Base-by-base conservation (phyloP, 179 eudicot genomes). In the Spergularia azorica region DNA sequence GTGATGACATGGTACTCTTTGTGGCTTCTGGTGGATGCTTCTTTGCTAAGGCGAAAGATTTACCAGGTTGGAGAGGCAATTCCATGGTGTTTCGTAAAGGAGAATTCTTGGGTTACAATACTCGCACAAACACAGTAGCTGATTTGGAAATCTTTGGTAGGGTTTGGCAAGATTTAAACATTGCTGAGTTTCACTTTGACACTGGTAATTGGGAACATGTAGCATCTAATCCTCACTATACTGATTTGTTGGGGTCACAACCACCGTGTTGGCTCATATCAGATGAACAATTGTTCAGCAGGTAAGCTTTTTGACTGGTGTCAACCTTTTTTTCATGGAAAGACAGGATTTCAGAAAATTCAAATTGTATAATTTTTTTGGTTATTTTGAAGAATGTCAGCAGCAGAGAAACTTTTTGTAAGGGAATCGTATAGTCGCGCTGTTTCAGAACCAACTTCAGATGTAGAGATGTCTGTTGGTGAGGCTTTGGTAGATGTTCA, bases 11-110 rank as follows among this genome's bases (percentile, higher is more conserved):
- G 55, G 64, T 82, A 21, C n/a, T 82, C n/a, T 48, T 82, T 56
- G 73, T 70, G 46, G 71, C 73, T 59, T n/a, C 0, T 15, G 70
- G 17, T 51, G 43, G 59, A 4, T 82, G 79, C 38, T 78, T 63
- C 71, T 63, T 75, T 18, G 79, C 60, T 7, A 52, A 67, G 5
- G 8, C 65, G 32, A 65, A 62, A 52, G 79, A 68, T 16, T 67
- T 77, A 51, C 78, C 77, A 21, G 59, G 77, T 15, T 77, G 74
- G 75, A 67, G 46, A 58, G 84, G 81, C 41, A 77, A 81, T 43
- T 72, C 75, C 46, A 41, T 81, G 61, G 77, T 77, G 50, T 77
- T 81, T 39, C 21, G 38, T 39, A 46, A 5, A 51, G 54, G 32
- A 43, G 46, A 18, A 26, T 76, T 81, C 21, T 59, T 70, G 32